These are phyloP conservation scores for Trametes cubensis DNA, from an alignment of 768 basidiomycete species.

Conservation along the genomic window DNA sequence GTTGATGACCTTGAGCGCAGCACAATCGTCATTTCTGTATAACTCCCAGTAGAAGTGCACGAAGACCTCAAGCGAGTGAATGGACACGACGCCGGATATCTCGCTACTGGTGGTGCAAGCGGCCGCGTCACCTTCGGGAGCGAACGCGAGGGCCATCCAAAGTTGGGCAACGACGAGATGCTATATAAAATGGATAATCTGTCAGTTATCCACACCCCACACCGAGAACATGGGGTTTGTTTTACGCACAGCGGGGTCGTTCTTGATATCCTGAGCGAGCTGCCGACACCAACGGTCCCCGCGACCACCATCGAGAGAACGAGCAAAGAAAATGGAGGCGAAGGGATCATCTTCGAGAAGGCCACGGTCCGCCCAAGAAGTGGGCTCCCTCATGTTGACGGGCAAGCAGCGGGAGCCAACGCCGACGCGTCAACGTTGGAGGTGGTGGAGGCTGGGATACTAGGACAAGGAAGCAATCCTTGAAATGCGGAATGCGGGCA, in stretches of 20 bases:
- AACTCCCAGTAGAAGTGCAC: constrained; percentile 33
- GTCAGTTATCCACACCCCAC: no score
- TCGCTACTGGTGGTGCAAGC: not conserved
- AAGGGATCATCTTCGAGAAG: constrained; percentile 33
- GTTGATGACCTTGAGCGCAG: constrained; percentile 9
- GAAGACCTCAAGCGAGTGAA: constrained; percentile 25
- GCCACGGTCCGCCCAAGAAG: constrained; percentile 19
- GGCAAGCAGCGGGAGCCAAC: not conserved
- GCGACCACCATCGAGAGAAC: not conserved
- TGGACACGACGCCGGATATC: not conserved
- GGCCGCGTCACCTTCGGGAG: not conserved
- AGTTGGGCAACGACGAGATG: not conserved
- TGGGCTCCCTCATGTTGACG: constrained; percentile 8
- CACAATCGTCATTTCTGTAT: constrained; percentile 1
- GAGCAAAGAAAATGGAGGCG: constrained; percentile 16
- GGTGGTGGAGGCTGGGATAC: not conserved
- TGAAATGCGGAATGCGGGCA: not conserved
- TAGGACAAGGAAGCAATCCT: no score
- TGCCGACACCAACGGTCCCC: constrained; percentile 9
- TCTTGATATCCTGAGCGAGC: constrained; percentile 2
- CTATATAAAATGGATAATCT: not conserved
- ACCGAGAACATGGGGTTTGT: no score
- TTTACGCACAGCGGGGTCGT: not conserved
- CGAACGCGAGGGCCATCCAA: constrained; percentile 13
- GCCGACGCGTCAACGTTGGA: not conserved